These are phyloP conservation scores for Striga asiatica DNA, from an alignment of 257 asterid genomes.

Conservation along the genomic window DNA sequence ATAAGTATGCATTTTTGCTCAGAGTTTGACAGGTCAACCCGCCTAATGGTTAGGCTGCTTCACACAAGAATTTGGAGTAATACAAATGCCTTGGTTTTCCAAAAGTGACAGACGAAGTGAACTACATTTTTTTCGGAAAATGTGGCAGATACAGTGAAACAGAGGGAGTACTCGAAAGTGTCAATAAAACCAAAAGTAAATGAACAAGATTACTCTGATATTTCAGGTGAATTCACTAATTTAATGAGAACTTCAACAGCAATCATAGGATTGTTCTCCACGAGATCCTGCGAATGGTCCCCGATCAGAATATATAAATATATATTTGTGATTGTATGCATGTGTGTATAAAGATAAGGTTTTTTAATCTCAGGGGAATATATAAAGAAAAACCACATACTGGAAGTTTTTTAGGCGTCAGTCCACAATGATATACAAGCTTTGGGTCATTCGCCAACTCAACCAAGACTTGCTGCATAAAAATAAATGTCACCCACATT, in stretches of 20 bases:
- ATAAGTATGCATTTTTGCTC: too few species aligned
- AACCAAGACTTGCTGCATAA: constrained; percentile 62
- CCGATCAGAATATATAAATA: too few species aligned
- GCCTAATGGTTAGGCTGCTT: too few species aligned
- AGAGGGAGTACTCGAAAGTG: too few species aligned
- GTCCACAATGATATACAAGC: constrained; percentile 96
- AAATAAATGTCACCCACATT: constrained; percentile 6
- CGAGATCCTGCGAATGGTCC: constrained; percentile 98
- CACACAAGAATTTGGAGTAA: too few species aligned
- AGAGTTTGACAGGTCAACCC: too few species aligned
- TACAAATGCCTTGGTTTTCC: too few species aligned
- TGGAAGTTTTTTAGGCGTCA: constrained; percentile 88
- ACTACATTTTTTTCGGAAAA: too few species aligned
- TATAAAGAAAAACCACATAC: constrained; percentile 37
- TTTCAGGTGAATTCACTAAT: constrained; percentile 89
- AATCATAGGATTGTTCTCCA: constrained; percentile 92
- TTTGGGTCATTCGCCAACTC: constrained; percentile 80
- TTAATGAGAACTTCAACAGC: constrained; percentile 92
- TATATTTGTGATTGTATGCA: too few species aligned
- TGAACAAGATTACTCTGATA: constrained; percentile 52
- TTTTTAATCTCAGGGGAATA: constrained; percentile 8
- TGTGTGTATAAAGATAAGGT: too few species aligned
- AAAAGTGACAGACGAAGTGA: too few species aligned
- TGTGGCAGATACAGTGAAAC: too few species aligned
- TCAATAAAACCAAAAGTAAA: constrained; percentile 10